A percentile compares a stretch with the other conserved stretches of the same genome.
These are phyloP conservation scores for Termitomyces sp. DNA, from an alignment of 768 basidiomycete genomes.

Conservation along the genomic window DNA sequence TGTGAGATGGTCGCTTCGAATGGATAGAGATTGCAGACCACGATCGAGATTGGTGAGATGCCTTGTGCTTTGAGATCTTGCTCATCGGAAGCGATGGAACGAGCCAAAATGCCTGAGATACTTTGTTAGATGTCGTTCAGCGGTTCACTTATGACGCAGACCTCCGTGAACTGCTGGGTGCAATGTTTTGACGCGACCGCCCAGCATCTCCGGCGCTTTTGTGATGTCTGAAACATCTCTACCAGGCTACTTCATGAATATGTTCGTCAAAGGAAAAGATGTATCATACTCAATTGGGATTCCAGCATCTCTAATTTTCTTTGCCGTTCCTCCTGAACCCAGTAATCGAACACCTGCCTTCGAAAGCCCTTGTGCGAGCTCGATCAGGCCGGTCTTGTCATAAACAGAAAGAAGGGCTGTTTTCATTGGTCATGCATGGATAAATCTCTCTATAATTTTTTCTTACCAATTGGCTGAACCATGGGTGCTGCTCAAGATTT, in stretches of 20 bases:
- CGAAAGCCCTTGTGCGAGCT: conserved; percentile 82
- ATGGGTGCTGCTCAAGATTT: conserved; percentile 1
- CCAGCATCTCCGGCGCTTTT: conserved; percentile 98
- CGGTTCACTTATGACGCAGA: conserved; percentile 20
- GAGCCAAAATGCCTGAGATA: conserved; percentile 81
- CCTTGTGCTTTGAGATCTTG: conserved; percentile 75
- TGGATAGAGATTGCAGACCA: conserved; percentile 99
- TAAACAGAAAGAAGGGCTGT: conserved; percentile 91
- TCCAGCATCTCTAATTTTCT: conserved; percentile 92
- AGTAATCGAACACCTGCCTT: conserved; percentile 80
- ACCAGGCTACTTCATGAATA: background rate
- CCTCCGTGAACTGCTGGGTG: conserved; percentile 98
- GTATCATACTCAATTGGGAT: conserved; percentile 77
- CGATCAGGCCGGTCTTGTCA: conserved; percentile 87
- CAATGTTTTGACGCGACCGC: conserved; percentile 95
- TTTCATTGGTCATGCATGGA: background rate
- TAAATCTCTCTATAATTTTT: background rate
- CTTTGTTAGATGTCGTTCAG: conserved; percentile 6
- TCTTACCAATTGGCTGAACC: conserved; percentile 14
- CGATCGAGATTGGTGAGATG: conserved; percentile 92
- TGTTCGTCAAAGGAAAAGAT: background rate
- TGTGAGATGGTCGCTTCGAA: conserved; percentile 88
- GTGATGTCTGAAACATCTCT: conserved; percentile 98
- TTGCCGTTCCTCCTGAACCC: conserved; percentile 96
- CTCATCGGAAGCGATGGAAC: conserved; percentile 86